Evolutionary conservation across 306 rosid genomes (phyloP), one percentile per base, ranked within the genome.

Genomic region (Lotus japonicus): DNA sequence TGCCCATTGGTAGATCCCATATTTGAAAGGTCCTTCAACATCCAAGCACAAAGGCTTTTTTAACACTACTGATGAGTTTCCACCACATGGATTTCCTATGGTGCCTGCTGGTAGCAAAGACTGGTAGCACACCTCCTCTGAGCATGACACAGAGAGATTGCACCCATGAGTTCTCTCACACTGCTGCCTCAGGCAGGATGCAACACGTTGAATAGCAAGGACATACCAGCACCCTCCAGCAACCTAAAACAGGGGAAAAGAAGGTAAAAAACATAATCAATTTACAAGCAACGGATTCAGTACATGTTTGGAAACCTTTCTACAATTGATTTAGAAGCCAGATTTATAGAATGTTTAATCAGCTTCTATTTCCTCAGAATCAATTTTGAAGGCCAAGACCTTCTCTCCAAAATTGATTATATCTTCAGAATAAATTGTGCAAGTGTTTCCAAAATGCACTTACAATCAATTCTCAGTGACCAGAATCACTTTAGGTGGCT

Each of bases 221-320:
- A 95, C 99, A 75, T 95, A 95, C 99, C 99, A 95, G 70, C 99
- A 95, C 52, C 99, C 99, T 75, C 99, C 99, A 1, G 99, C 99
- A 66, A 95, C 99, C 99, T 94, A 44, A 35, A 12, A 42, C 6
- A 33, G 11, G 17, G 9, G 7, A 15, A 49, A 64, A 58, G 10
- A 0, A 0, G 36, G 36, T 31, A 5, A 4, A 35, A 17, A 10
- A 5, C 38, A 55, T 21, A 18, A 33, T 61, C 66, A 70, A 21
- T 2, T 62, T 16, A 19, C 1, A 12, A 35, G 41, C 44, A 36
- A 49, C 0, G 38, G 8, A 51, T 59, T 46, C 5, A 28, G 33
- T 28, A 4, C 33, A 28, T 3, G 33, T 28, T 4, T 28, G 33
- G 33, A 28, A 28, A 28, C 5, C 33, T 1, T 28, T 28, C 0